Base-by-base conservation (phyloP, 192 early-diverging fungal species). In the Dispira simplex region DNA sequence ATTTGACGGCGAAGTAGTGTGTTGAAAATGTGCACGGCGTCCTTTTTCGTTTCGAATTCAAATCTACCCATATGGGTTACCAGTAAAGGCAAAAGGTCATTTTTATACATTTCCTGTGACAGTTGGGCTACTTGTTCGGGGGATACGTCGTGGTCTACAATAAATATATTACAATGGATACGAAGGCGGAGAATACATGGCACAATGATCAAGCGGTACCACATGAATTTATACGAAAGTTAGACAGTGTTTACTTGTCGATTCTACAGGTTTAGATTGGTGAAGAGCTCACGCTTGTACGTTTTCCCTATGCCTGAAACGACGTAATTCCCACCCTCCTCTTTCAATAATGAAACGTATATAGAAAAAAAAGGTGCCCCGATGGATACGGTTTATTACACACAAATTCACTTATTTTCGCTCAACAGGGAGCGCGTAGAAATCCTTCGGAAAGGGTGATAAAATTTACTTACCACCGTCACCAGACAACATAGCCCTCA, bases 1-100 rank as follows among this genome's bases (percentile, higher is more conserved):
- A 97, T 91, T 71, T 93, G 89, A 66, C 97, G 80, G 65, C 95
- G 81, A 53, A 99, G 80, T 57, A 99, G 81, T 65, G 93, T 95
- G 70, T 95, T 95, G 75, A 98, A 98, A 65, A 99, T 96, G 70
- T 91, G 88, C 64, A 90, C 86, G 25, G 97, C 94, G 68, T 99
- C 97, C 78, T 99, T 99, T 51, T 66, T 73, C 71, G 77, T 83
- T 72, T 91, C 90, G 73, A 99, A 99, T 74, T 98, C 97, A 46
- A 98, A 88, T 56, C 86, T 81, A 32, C 79, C 74, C 63, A 99
- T 90, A 73, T 97, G 95, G n/a, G 81, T 64, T 27, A 97, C 83
- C 65, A 99, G 70, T 66, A 89, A 73, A 43, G 89, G 88, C 14
- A 99, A 79, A 57, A 99, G 76, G 68, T 97, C 92, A 39, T 82